Evolutionary conservation across 2,329 filamentous ascomycete species (phyloP), one percentile per base, ranked within the genome.

Genomic region (Colletotrichum sublineola): DNA sequence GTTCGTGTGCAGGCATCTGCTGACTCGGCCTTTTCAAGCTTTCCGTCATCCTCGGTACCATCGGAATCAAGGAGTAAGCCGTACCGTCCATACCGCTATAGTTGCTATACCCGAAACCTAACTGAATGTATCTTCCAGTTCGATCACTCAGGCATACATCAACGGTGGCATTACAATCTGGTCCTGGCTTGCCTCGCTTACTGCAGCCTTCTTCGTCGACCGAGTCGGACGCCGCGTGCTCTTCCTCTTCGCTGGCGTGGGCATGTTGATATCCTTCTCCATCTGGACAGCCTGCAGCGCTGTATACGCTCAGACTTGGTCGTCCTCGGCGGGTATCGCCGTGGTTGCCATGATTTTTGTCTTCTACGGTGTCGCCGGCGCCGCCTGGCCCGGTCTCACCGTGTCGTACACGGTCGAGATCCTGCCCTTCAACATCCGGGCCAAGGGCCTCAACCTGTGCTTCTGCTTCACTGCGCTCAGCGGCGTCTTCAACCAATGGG

Each of bases 381-480:
- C 69, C 4, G 83, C 81, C 1, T 86, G 83, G 84, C 84, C 82
- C 0, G 83, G 83, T 9, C 55, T 85, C 55, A 79, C 84, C 2
- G 82, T 85, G 0, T 83, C 82, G 0, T 86, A 86, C 60, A 82
- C 84, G 3, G 69, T 73, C 14, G 68, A 73, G 44, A 67, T 73
- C 12, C 46, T 71, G 7, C 68, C 71, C 1, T 71, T 63, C 46
- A 63, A 64, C 9, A 74, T 67, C 31, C 63, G 68, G n/a, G 71
- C 68, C 33, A 71, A 74, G 36, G 69, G 60, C 0, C 71, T 78
- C 38, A 76, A 67, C 2, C 68, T 78, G 7, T 74, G 68, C 61
- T 72, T 74, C 60, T 74, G 64, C 53, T 73, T 71, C 55, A 78
- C 75, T 5, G 63, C 71, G 2, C 33, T 75, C 3, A 65, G 74